Evolutionary conservation across 495 filamentous ascomycete genomes (phyloP).

Genomic region (Tuber indicum): DNA sequence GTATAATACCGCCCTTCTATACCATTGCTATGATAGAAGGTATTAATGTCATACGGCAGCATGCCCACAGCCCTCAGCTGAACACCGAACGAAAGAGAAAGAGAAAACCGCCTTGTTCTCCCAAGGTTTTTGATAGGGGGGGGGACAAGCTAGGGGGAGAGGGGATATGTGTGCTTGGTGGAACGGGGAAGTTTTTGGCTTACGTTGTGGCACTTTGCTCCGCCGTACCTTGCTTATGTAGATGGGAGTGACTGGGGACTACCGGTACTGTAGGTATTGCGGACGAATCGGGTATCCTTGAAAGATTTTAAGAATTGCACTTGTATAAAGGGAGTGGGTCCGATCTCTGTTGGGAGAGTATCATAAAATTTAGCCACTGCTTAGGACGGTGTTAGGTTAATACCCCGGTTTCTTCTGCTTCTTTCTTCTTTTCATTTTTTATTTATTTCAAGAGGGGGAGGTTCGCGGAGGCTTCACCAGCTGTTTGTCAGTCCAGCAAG

Average conservation of each 20-base stretch:
- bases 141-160: background rate
- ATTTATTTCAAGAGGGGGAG: background rate
- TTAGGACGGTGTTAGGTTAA: background rate
- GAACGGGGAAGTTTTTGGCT: background rate
- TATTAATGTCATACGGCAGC: background rate
- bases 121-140: background rate
- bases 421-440: background rate
- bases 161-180: background rate
- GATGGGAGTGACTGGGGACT: background rate
- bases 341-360: background rate
- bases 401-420: background rate
- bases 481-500: background rate
- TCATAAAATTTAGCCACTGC: background rate
- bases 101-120: background rate
- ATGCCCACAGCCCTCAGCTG: background rate
- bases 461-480: background rate
- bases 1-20: background rate
- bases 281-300: background rate
- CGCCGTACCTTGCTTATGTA: background rate
- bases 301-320: background rate
- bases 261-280: background rate
- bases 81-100: background rate
- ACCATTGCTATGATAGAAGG: background rate
- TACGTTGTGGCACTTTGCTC: background rate
- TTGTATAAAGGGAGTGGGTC: conserved; percentile 1